These are phyloP conservation scores for Knoxdaviesia proteae DNA, from an alignment of 2,329 filamentous ascomycete genomes.

Conservation along the genomic window DNA sequence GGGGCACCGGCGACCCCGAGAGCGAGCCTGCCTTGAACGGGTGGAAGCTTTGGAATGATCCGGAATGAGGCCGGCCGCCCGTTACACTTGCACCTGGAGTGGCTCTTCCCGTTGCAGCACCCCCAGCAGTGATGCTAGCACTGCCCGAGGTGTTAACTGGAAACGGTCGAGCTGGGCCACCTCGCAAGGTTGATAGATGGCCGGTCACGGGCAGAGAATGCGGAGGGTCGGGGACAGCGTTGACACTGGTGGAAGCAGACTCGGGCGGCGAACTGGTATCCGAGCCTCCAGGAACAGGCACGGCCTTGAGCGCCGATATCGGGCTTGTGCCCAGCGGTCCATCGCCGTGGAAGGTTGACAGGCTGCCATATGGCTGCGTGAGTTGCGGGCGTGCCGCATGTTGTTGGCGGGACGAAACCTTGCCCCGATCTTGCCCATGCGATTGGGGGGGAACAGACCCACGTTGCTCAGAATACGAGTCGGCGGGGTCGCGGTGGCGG, in stretches of 20 bases:
- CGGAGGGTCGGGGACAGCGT: constrained; percentile 22
- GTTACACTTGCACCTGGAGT: no score
- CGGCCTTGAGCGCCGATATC: constrained; percentile 59
- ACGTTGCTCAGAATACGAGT: no score
- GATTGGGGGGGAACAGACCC: no score
- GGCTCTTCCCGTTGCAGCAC: no score
- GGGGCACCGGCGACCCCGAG: constrained; percentile 59
- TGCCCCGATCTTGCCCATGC: no score
- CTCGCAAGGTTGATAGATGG: constrained; percentile 7
- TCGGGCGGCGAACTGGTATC: constrained; percentile 38
- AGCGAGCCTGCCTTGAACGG: constrained; percentile 92
- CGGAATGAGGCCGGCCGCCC: constrained; percentile 42
- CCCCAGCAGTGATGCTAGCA: no score
- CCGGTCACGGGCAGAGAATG: constrained; percentile 31
- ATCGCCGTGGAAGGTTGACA: constrained; percentile 78
- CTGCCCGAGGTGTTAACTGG: background rate
- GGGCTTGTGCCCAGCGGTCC: constrained; percentile 63
- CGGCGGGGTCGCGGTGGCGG: background rate
- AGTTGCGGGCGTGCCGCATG: background rate
- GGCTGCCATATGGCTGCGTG: constrained; percentile 63
- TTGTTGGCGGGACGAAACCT: background rate
- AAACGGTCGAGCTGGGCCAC: constrained; percentile 2
- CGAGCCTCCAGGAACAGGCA: constrained; percentile 33
- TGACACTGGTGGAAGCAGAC: constrained; percentile 21
- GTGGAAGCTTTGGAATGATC: constrained; percentile 85